Evolutionary conservation across 73 alveolate genomes (phyloP).

Genomic region (Paramecium sexaurelia): DNA sequence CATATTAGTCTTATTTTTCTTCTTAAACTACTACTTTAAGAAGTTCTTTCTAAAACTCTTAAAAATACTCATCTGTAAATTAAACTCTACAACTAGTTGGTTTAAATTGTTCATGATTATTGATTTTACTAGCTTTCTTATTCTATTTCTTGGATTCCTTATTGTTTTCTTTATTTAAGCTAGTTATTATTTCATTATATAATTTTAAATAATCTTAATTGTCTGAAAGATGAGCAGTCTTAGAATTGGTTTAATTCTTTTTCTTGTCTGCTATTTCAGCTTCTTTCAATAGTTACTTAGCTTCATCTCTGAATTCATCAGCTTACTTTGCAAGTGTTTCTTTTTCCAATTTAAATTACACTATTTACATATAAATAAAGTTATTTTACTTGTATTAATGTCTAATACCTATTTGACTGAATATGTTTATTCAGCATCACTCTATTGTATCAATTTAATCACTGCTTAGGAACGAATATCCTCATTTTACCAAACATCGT

Average conservation of each 20-base stretch:
- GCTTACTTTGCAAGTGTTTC: background rate
- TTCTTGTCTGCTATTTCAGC: background rate
- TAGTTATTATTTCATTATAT: background rate
- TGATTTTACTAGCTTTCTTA: background rate
- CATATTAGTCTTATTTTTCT: background rate
- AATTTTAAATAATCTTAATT: background rate
- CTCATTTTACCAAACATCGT: conserved; percentile 61
- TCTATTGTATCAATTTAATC: background rate
- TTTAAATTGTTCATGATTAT: background rate
- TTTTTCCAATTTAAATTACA: background rate
- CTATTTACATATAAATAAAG: background rate
- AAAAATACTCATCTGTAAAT: background rate
- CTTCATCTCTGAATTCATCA: background rate
- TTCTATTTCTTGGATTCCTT: background rate
- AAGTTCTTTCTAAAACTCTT: conserved; percentile 63
- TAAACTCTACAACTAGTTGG: background rate
- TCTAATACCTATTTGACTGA: background rate
- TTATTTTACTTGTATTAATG: background rate
- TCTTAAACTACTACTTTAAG: background rate
- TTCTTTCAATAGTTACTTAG: background rate
- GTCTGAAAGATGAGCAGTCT: background rate
- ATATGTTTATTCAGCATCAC: conserved; percentile 31
- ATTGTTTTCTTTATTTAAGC: background rate
- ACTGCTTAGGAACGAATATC: conserved; percentile 49
- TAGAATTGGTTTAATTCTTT: background rate